These are phyloP conservation scores for Pythium plurisporium DNA, from an alignment of 352 stramenopile genomes.

Conservation along the genomic window DNA sequence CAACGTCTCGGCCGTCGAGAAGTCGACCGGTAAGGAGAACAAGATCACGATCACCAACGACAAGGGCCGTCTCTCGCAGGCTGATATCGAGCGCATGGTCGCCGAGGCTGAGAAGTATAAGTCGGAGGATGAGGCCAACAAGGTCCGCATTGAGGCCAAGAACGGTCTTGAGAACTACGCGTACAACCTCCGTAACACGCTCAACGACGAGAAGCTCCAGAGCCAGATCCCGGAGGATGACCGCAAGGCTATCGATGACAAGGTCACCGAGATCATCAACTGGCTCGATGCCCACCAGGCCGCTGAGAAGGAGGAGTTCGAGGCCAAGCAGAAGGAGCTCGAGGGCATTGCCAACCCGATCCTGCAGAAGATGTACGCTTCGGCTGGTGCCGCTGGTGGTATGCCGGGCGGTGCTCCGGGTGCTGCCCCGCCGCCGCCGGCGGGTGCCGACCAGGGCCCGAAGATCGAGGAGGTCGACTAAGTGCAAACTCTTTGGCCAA, in stretches of 20 bases:
- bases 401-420: conserved; percentile 35
- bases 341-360: conserved; percentile 98
- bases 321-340: conserved; percentile 98
- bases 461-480: conserved; percentile 81
- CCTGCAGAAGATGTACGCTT: conserved; percentile 96
- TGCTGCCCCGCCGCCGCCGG: conserved; percentile 25
- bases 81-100: conserved; percentile 99
- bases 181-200: conserved; percentile 94
- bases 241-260: conserved; percentile 88
- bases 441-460: conserved; percentile 41
- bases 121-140: conserved; percentile 98
- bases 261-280: conserved; percentile 97
- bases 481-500: conserved; percentile 15
- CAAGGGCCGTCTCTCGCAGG: conserved; percentile 97
- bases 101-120: conserved; percentile 97
- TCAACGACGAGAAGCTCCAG: conserved; percentile 96
- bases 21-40: conserved; percentile 96
- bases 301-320: conserved; percentile 97
- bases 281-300: conserved; percentile 99
- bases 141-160: conserved; percentile 95
- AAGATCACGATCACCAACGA: conserved; percentile 99
- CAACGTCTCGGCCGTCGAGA: conserved; percentile 97
- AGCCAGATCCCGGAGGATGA: conserved; percentile 94
- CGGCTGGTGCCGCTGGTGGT: conserved; percentile 35
- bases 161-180: conserved; percentile 98